phyloP scores from a whole-genome alignment of 768 basidiomycete genomes.

The Austroboletus eburneus region DNA sequence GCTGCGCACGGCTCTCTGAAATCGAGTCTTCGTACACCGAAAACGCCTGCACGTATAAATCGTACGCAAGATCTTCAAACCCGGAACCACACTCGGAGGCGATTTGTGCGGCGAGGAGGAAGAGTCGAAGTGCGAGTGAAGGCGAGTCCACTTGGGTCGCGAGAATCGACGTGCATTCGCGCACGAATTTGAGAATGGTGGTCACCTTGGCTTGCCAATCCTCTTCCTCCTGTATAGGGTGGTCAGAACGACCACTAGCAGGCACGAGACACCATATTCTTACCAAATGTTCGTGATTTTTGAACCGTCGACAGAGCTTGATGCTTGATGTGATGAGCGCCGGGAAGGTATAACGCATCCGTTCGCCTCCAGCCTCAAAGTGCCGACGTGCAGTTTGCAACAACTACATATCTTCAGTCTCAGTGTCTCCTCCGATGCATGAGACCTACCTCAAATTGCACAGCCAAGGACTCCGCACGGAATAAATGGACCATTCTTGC shows the following conservation, averaged over 20 bases:
- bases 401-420: constrained; percentile 44
- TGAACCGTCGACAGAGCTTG: constrained; percentile 90
- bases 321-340: constrained; percentile 92
- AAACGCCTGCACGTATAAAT: constrained; percentile 97
- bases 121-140: constrained; percentile 87
- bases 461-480: constrained; percentile 77
- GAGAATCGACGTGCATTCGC: constrained; percentile 89
- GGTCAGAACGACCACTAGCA: background rate
- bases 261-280: constrained; percentile 8
- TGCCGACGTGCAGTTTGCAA: constrained; percentile 87
- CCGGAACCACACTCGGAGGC: constrained; percentile 91
- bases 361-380: constrained; percentile 87
- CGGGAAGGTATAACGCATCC: constrained; percentile 96
- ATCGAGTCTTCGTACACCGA: constrained; percentile 98
- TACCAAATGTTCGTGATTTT: constrained; percentile 71
- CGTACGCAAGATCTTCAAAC: constrained; percentile 94
- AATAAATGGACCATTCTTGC: constrained; percentile 98
- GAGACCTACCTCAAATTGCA: constrained; percentile 79
- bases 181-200: constrained; percentile 89
- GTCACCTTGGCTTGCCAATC: constrained; percentile 86
- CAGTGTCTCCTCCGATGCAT: background rate
- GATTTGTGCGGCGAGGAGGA: constrained; percentile 93
- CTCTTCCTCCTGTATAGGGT: constrained; percentile 55
- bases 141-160: constrained; percentile 92
- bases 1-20: constrained; percentile 90